A percentile compares a stretch with the other conserved stretches of the same genome.
Conservation (phyloP, 768 basidiomycete species). For the Mycena crocata region DNA sequence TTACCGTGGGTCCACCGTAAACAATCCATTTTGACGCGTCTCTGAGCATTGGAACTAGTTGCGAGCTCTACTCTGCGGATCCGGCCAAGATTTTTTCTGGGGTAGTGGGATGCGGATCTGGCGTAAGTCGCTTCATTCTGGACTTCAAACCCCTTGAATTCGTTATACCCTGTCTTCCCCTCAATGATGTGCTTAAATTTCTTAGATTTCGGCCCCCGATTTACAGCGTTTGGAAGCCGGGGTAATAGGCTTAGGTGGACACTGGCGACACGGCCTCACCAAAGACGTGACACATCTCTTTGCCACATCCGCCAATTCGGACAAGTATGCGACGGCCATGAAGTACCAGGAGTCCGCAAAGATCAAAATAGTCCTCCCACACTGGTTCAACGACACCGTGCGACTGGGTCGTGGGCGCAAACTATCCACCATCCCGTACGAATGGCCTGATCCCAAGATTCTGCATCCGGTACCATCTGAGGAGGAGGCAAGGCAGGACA, state of each 20-base stretch:
- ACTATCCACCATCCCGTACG: slow-evolving; percentile 66
- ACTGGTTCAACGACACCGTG: slow-evolving; percentile 92
- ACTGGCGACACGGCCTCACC: slow-evolving; percentile 82
- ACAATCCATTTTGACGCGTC: background rate
- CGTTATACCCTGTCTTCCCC: background rate
- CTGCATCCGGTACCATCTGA: slow-evolving; percentile 44
- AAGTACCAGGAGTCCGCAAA: slow-evolving; percentile 66
- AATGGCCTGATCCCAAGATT: slow-evolving; percentile 80
- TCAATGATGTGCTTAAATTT: background rate
- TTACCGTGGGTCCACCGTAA: slow-evolving; percentile 66
- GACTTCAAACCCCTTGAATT: background rate
- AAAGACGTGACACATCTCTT: slow-evolving; percentile 92
- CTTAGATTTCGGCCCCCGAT: slow-evolving; percentile 71
- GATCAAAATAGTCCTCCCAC: slow-evolving; percentile 82
- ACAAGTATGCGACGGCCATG: slow-evolving; percentile 66
- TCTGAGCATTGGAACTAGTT: slow-evolving; percentile 43
- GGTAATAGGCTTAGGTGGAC: slow-evolving; percentile 82
- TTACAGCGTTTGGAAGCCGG: slow-evolving; percentile 79
- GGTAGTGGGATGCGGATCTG: slow-evolving; percentile 76
- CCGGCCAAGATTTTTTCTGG: slow-evolving; percentile 87
- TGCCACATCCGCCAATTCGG: slow-evolving; percentile 61
- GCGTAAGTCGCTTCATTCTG: slow-evolving; percentile 53
- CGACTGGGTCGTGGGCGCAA: slow-evolving; percentile 48
- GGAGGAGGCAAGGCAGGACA: slow-evolving; percentile 37
- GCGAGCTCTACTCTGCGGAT: slow-evolving; percentile 79